Evolutionary conservation across 306 rosid species (phyloP).

Genomic region (Parietaria judaica): DNA sequence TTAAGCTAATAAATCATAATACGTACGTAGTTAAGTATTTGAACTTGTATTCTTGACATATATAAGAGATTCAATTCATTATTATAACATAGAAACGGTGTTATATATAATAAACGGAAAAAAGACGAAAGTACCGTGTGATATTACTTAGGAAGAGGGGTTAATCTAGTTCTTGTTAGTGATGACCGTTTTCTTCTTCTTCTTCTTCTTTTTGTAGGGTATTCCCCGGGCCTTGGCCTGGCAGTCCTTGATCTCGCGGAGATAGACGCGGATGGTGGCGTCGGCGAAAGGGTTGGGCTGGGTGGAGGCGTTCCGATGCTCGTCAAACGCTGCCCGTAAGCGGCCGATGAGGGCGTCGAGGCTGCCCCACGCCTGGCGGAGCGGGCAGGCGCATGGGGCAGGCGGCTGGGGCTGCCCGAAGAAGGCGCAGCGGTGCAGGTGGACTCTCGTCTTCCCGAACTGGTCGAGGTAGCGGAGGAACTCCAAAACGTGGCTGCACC

Average conservation of each 20-base stretch:
- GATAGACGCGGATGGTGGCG: slow-evolving; percentile 82
- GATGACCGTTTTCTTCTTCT: slow-evolving; percentile 36
- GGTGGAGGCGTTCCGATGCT: slow-evolving; percentile 81
- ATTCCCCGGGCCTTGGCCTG: slow-evolving; percentile 98
- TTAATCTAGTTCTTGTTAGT: no score
- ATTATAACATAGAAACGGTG: no score
- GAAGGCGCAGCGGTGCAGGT: slow-evolving; percentile 69
- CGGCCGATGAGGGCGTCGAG: slow-evolving; percentile 98
- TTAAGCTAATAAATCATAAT: no score
- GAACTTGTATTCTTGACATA: no score
- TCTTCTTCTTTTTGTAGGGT: slow-evolving; percentile 90
- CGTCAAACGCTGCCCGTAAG: slow-evolving; percentile 88
- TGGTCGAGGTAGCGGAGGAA: slow-evolving; percentile 92
- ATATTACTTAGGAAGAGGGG: no score
- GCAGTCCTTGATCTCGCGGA: slow-evolving; percentile 90
- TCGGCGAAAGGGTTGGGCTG: slow-evolving; percentile 89
- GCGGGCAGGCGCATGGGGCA: slow-evolving; percentile 84
- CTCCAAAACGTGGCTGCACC: slow-evolving; percentile 96
- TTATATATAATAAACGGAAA: no score
- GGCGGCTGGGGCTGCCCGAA: no score
- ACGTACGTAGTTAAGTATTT: no score
- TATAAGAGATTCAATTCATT: no score
- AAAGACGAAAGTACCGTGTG: no score
- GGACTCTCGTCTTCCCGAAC: slow-evolving; percentile 92
- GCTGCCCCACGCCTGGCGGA: slow-evolving; percentile 97